A percentile compares a stretch with the other conserved stretches of the same genome.
Evolutionary conservation across 2,329 filamentous ascomycete species (phyloP).

Genomic region (Samsoniella hepiali): DNA sequence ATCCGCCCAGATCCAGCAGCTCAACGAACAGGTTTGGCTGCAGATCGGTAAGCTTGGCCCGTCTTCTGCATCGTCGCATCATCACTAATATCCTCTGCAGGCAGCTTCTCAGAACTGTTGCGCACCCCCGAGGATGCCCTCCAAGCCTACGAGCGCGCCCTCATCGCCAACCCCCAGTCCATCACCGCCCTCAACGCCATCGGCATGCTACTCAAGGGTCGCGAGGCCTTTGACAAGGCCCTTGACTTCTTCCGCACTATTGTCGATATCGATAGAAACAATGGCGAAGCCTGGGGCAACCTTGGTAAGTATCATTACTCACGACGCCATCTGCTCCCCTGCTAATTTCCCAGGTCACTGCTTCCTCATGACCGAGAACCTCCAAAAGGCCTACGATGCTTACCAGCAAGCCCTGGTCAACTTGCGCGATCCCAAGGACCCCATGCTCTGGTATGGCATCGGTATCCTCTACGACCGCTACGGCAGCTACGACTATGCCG

Average conservation of each 20-base stretch:
- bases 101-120: conserved; percentile 81
- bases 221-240: conserved; percentile 90
- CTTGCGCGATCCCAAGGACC: conserved; percentile 91
- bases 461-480: conserved; percentile 97
- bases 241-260: conserved; percentile 92
- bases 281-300: conserved; percentile 95
- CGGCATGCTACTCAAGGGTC: conserved; percentile 82
- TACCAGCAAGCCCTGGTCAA: conserved; percentile 96
- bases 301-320: conserved; percentile 58
- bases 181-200: conserved; percentile 92
- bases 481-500: conserved; percentile 92
- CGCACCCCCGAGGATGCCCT: conserved; percentile 87
- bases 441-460: conserved; percentile 98
- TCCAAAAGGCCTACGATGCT: conserved; percentile 93
- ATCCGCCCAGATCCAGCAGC: conserved; percentile 69
- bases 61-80: conserved; percentile 24
- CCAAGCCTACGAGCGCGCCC: conserved; percentile 83
- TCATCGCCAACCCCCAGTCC: conserved; percentile 84
- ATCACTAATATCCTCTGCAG: conserved; percentile 45
- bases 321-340: background rate
- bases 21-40: conserved; percentile 89
- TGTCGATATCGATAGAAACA: conserved; percentile 80
- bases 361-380: conserved; percentile 96
- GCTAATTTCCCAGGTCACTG: conserved; percentile 68
- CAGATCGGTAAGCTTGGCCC: conserved; percentile 67